Base-by-base conservation (phyloP, 495 filamentous ascomycete genomes). In the Penicillium bovifimosum region DNA sequence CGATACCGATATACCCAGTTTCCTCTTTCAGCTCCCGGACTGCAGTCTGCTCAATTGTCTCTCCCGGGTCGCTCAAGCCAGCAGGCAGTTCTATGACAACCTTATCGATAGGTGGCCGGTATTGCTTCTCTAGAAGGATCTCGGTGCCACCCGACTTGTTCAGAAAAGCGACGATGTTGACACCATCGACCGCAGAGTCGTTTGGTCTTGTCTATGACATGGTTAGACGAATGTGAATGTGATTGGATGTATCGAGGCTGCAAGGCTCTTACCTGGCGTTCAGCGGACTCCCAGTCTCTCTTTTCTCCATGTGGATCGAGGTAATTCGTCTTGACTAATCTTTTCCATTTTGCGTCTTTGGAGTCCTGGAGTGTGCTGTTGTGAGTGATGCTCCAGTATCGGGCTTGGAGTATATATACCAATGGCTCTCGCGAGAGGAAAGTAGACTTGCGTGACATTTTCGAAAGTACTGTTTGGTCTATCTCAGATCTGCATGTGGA, bases 1-100 rank as follows among this genome's bases (percentile, higher is more conserved):
- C 78, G 33, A 78, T 70, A 9, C 84, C 88, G 16, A 86, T 75
- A 60, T 90, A 95, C 5, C 90, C 90, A 0, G 90, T 92, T 68
- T 95, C 90, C 66, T 95, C 90, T 58, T 80, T 87, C 50, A 95
- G 69, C 60, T 93, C 88, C 13, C 88, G 71, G 7, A 90, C 72
- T 8, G 89, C 88, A 41, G 83, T 81, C 53, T 85, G 64, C 55
- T 87, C 83, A 1, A 82, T 76, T 0, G 79, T 84, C 61, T 93
- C 89, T 16, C 78, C 81, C 11, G 80, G 81, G 62, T 93, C 89
- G 13, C 91, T 76, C n/a, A 93, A 64, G 1, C 89, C 88, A 5
- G 88, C 89, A 0, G 88, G 88, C 2, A 90, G 73, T 62, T 93
- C 88, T 47, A 92, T 85, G 32, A 76, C 76, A 26, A 86, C 69